Percentiles rank a stretch among this genome's conserved stretches.
phyloP scores from a whole-genome alignment of 352 stramenopile species.

The Phytophthora multivora region DNA sequence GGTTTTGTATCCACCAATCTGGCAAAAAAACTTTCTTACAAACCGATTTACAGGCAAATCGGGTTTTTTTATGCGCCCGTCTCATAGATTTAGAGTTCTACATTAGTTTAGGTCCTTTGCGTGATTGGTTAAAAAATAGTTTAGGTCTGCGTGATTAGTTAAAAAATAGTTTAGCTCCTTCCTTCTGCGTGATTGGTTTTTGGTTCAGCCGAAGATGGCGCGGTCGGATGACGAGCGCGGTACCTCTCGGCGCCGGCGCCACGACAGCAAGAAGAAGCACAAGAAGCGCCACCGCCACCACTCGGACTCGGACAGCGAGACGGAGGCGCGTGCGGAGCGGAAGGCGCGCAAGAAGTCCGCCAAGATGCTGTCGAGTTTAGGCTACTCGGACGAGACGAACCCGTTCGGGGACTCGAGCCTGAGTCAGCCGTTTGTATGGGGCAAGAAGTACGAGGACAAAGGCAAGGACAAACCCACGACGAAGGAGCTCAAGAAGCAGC shows the following conservation, averaged over 20 bases:
- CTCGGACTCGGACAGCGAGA: constrained; percentile 35
- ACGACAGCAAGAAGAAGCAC: constrained; percentile 41
- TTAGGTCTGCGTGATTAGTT: no score
- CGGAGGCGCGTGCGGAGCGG: constrained; percentile 54
- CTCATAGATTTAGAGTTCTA: no score
- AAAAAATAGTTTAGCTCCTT: no score
- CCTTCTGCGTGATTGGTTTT: no score
- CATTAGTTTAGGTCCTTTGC: no score
- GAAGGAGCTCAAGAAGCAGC: constrained; percentile 66
- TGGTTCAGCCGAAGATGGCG: constrained; percentile 20
- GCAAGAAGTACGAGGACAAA: constrained; percentile 92
- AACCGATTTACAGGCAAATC: no score
- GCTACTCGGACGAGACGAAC: constrained; percentile 99
- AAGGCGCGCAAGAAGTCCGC: constrained; percentile 72
- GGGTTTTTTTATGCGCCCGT: no score
- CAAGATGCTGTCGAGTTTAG: constrained; percentile 85
- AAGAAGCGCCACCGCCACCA: constrained; percentile 31
- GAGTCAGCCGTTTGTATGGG: constrained; percentile 97
- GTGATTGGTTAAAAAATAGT: no score
- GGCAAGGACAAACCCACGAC: constrained; percentile 33
- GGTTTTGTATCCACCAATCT: no score
- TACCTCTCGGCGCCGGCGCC: constrained; percentile 4
- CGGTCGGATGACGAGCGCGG: constrained; percentile 18
- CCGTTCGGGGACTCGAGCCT: constrained; percentile 98
- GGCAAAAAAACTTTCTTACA: no score